A percentile compares a stretch with the other conserved stretches of the same genome.
Evolutionary conservation across 2,329 filamentous ascomycete species (phyloP).

Genomic region (Alternaria tenuissima): DNA sequence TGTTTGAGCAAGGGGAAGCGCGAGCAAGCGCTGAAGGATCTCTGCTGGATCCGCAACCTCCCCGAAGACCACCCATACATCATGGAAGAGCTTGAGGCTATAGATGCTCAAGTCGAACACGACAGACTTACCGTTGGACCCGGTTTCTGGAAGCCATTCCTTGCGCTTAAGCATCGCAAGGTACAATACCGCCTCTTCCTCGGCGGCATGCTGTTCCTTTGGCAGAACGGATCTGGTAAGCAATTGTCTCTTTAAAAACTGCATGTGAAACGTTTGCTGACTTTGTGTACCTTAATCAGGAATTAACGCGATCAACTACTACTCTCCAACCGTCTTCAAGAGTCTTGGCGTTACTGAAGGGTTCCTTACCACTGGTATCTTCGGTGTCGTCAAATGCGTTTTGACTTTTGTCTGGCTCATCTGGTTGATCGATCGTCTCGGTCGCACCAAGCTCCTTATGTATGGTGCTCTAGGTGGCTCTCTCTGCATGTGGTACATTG

Average conservation of each 20-base stretch:
- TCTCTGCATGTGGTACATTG: conserved; percentile 70
- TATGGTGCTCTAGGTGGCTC: conserved; percentile 68
- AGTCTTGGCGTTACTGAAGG: conserved; percentile 68
- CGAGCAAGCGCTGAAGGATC: conserved; percentile 53
- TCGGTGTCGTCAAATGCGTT: conserved; percentile 62
- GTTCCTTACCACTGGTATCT: conserved; percentile 70
- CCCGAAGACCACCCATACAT: conserved; percentile 69
- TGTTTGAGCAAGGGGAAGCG: conserved; percentile 53
- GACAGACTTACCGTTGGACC: conserved; percentile 70
- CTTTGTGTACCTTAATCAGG: conserved; percentile 49
- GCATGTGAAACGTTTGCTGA: neutral
- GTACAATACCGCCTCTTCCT: conserved; percentile 77
- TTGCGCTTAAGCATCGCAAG: conserved; percentile 51
- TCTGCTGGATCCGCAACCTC: conserved; percentile 72
- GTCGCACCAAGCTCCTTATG: conserved; percentile 70
- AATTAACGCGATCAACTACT: conserved; percentile 80
- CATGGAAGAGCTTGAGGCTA: conserved; percentile 74
- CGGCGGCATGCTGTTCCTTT: conserved; percentile 78
- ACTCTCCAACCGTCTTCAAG: conserved; percentile 75
- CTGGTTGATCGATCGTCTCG: conserved; percentile 71
- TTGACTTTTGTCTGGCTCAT: conserved; percentile 75
- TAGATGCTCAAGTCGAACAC: conserved; percentile 73
- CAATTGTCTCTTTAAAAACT: conserved; percentile 46
- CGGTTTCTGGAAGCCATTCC: conserved; percentile 72
- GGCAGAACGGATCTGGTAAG: conserved; percentile 68